These are phyloP conservation scores for Fraxinus platypoda DNA, from an alignment of 305 asterid genomes.

Conservation along the genomic window DNA sequence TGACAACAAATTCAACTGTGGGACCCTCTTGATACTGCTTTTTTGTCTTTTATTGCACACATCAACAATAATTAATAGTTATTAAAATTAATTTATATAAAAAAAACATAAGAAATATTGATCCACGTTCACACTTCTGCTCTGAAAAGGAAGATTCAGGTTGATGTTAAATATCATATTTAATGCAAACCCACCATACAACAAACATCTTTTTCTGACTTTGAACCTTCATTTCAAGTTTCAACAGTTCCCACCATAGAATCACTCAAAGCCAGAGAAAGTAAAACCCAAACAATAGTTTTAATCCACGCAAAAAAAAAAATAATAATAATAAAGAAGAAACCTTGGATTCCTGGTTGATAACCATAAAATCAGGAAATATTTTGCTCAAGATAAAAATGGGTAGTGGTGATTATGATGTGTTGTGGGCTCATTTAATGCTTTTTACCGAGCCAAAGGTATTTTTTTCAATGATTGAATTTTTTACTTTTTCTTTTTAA, in stretches of 20 bases:
- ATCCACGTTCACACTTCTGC: conserved; percentile 6
- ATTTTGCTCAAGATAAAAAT: conserved; percentile 37
- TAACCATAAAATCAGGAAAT: conserved; percentile 40
- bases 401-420: conserved; percentile 47
- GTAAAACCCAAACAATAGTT: background rate
- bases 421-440: conserved; percentile 66
- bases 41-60: background rate
- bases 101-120: conserved; percentile 2
- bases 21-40: conserved; percentile 16
- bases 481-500: conserved; percentile 21
- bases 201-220: conserved; percentile 23
- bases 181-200: conserved; percentile 33
- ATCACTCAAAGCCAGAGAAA: background rate
- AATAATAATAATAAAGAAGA: background rate
- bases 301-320: background rate
- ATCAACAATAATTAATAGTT: background rate
- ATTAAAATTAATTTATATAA: background rate
- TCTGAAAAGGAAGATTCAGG: conserved; percentile 39
- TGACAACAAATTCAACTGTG: conserved; percentile 6
- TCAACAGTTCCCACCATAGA: conserved; percentile 9
- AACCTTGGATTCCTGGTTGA: conserved; percentile 61
- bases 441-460: conserved; percentile 59
- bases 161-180: conserved; percentile 31
- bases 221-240: conserved; percentile 14
- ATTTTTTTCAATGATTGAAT: conserved; percentile 33